phyloP scores from a whole-genome alignment of 306 rosid species.

The Crotalaria pallida region DNA sequence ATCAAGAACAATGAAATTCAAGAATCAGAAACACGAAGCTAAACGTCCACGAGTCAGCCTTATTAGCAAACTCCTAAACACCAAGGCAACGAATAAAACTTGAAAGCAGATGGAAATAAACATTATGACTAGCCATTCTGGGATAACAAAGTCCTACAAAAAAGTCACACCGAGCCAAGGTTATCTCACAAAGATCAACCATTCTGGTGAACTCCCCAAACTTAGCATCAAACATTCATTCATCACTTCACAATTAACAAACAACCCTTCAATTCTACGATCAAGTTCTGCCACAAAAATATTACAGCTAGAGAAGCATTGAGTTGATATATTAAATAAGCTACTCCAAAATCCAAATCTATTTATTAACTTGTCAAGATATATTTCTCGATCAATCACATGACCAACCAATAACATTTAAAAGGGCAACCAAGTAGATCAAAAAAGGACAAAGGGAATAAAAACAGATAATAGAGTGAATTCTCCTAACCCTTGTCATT shows the following conservation, averaged over 20 bases:
- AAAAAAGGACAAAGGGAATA: constrained; percentile 12
- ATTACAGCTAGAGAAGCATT: not conserved
- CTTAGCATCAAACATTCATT: too few relatives aligned
- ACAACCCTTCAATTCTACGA: too few relatives aligned
- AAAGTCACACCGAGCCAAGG: not conserved
- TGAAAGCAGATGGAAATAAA: not conserved
- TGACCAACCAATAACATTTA: too few relatives aligned
- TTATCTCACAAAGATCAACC: constrained; percentile 6
- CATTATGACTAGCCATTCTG: not conserved
- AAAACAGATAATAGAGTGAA: not conserved
- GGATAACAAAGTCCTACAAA: constrained; percentile 14
- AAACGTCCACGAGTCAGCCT: not conserved
- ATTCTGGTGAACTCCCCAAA: not conserved
- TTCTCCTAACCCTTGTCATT: not conserved
- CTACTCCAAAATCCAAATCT: too few relatives aligned
- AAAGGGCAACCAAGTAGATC: constrained; percentile 22
- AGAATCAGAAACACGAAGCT: constrained; percentile 12
- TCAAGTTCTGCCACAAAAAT: too few relatives aligned
- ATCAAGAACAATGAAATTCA: not conserved
- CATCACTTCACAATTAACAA: too few relatives aligned
- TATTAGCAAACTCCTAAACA: not conserved
- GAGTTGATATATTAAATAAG: too few relatives aligned
- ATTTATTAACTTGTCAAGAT: too few relatives aligned
- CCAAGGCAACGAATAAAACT: not conserved
- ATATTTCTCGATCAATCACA: too few relatives aligned